phyloP scores from a whole-genome alignment of 345 rosid species.

The Raphanus sativus region DNA sequence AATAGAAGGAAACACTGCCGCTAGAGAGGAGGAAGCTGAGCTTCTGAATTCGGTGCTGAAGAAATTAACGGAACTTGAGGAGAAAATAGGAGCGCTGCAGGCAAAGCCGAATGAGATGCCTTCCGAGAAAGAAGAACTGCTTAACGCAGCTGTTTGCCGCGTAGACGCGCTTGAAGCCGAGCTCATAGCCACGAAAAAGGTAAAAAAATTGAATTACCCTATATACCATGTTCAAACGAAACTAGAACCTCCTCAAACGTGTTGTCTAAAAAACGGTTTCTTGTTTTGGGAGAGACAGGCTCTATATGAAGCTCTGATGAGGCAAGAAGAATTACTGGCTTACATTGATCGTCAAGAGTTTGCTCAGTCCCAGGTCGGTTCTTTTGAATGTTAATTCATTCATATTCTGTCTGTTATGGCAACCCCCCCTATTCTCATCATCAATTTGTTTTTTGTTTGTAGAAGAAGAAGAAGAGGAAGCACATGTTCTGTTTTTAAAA shows the following conservation, averaged over 20 bases:
- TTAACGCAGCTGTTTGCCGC: constrained; percentile 95
- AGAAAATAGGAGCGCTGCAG: constrained; percentile 77
- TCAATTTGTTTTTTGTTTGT: constrained; percentile 20
- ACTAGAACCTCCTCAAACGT: not conserved
- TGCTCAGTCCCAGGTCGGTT: constrained; percentile 63
- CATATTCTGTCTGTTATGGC: not conserved
- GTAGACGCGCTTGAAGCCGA: constrained; percentile 99
- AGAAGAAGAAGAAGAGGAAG: constrained; percentile 34
- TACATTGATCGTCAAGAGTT: constrained; percentile 89
- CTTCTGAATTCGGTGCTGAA: constrained; percentile 70
- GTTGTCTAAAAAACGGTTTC: too few species aligned
- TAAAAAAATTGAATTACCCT: constrained; percentile 17
- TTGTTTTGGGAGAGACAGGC: constrained; percentile 54
- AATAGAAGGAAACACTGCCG: constrained; percentile 36
- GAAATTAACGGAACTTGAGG: constrained; percentile 85
- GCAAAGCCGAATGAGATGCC: constrained; percentile 97
- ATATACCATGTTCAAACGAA: constrained; percentile 10
- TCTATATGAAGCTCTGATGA: constrained; percentile 87
- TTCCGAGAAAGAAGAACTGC: constrained; percentile 88
- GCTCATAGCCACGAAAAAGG: constrained; percentile 98
- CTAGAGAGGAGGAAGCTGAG: constrained; percentile 46
- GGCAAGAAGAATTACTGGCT: constrained; percentile 93
- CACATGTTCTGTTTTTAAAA: constrained; percentile 35
- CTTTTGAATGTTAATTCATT: not conserved
- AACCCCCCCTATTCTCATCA: not conserved